Base-by-base conservation (phyloP, 345 rosid species). In the Barbarea vulgaris region DNA sequence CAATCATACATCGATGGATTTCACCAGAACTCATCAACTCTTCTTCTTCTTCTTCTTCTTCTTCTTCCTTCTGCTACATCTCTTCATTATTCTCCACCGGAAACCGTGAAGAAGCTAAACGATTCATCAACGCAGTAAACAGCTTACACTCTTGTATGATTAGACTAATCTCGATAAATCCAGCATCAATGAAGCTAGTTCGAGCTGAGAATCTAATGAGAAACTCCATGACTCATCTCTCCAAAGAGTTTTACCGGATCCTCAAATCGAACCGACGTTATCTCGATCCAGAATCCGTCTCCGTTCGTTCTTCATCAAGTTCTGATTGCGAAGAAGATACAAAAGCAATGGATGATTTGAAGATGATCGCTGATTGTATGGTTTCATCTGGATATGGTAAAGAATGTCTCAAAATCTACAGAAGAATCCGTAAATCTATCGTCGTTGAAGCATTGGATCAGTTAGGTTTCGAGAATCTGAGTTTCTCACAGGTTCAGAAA, bases 321-420 rank as follows among this genome's bases (percentile, higher is more conserved):
- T 60, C 61, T 0, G 11, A 54, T 13, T 25, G 18, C 5, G 19
- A 54, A 6, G 37, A 61, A 62, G 34, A 79, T 0, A n/a, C n/a
- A n/a, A n/a, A n/a, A n/a, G 84, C 81, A 2, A 67, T 82, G 88
- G 73, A 58, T 0, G 88, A 91, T 64, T 51, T 91, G 56, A 89
- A 83, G 42, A 70, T 83, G 36, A 89, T 91, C 19, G 91, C 90
- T 0, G 92, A 88, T 9, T 89, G 92, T 70, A 89, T 89, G 97
- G 86, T 76, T 19, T 72, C 83, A 0, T 33, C 85, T 0, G 97
- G 97, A 0, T 89, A 88, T 39, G 77, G 77, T 9, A 87, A 85
- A 73, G 97, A 91, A 76, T 89, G 97, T 36, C 79, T 81, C 9
- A 73, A 56, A 70, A 81, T 88, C 37, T 91, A 88, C 71, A 81